Evolutionary conservation across 192 early-diverging fungal species (phyloP), one percentile per base, ranked within the genome.

Genomic region (Coemansia sp.): DNA sequence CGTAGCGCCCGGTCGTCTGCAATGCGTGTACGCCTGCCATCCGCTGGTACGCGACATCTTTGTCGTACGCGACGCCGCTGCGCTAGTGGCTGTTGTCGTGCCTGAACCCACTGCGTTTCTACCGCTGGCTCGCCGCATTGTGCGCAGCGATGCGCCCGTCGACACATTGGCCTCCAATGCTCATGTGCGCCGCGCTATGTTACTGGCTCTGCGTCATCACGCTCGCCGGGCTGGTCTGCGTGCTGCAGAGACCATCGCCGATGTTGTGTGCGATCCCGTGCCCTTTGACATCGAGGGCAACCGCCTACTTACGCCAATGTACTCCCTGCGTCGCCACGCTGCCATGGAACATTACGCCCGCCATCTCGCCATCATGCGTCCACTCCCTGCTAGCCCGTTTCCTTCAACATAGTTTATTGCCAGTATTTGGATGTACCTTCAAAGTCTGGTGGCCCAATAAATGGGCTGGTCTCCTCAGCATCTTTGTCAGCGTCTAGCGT

Each of bases 1-100:
- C 61, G 85, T 96, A 62, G 90, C 94, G 10, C 92, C 93, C 7
- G 94, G 95, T 70, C 89, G 93, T 75, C 84, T 95, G 45, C 94
- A 97, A 72, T 78, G 81, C 50, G 81, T 90, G 7, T 89, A 91
- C 73, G 74, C 73, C 19, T 86, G 90, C 66, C 84, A 88, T 68
- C 73, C 75, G 54, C 72, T 96, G 39, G 85, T 97, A 22, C 85
- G 92, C n/a, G 93, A 97, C 70, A 76, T 90, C 49, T 97, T 88
- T 65, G 89, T 98, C 3, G 84, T 95, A 82, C 93, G 94, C 45
- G 90, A 95, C 62, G 90, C 89, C 3, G 83, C 94, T 22, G 85
- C 88, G 24, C 74, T 97, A n/a, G 94, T 98, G 1, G 92, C 83
- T 32, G 74, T 98, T 22, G 83, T 95, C 22, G 90, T 94, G 12